Percentiles rank a stretch among this genome's conserved stretches.
Evolutionary conservation across 371 early-diverging fungal genomes (phyloP).

Genomic region (Caulochytrium protostelioides): DNA sequence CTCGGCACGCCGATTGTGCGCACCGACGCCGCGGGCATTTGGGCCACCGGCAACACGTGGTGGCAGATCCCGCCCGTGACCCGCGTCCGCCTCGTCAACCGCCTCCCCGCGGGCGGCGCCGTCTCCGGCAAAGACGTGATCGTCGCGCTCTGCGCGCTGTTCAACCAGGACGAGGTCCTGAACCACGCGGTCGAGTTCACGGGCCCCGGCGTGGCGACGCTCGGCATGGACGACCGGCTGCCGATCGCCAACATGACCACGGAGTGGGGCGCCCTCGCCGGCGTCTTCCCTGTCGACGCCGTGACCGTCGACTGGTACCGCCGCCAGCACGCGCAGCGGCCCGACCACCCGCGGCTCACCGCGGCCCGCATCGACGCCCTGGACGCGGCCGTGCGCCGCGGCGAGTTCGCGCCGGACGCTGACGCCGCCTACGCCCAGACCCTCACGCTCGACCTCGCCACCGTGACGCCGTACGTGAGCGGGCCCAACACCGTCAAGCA

Average conservation of each 20-base stretch:
- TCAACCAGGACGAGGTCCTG: conserved; percentile 69
- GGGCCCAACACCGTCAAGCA: conserved; percentile 89
- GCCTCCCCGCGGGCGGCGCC: conserved; percentile 44
- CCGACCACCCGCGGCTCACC: conserved; percentile 45
- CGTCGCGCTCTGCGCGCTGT: conserved; percentile 65
- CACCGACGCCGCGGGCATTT: conserved; percentile 89
- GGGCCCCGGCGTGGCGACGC: conserved; percentile 35
- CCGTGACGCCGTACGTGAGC: conserved; percentile 63
- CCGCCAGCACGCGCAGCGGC: conserved; percentile 25
- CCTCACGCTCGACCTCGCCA: conserved; percentile 63
- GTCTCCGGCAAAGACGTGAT: conserved; percentile 91
- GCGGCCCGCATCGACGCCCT: conserved; percentile 30
- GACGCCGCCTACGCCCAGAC: conserved; percentile 62
- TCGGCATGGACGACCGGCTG: conserved; percentile 71
- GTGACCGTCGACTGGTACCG: conserved; percentile 46
- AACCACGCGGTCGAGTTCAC: conserved; percentile 84
- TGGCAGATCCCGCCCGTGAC: conserved; percentile 91
- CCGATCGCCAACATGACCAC: conserved; percentile 96
- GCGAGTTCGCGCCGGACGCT: conserved; percentile 22
- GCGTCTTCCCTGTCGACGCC: conserved; percentile 79
- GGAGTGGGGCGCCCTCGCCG: conserved; percentile 94
- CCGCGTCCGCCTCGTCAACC: conserved; percentile 51
- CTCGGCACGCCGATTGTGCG: conserved; percentile 90
- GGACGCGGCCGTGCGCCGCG: conserved; percentile 23
- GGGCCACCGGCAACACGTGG: conserved; percentile 93